phyloP scores from a whole-genome alignment of 2,329 filamentous ascomycete genomes.

The Fusarium austroafricanum region DNA sequence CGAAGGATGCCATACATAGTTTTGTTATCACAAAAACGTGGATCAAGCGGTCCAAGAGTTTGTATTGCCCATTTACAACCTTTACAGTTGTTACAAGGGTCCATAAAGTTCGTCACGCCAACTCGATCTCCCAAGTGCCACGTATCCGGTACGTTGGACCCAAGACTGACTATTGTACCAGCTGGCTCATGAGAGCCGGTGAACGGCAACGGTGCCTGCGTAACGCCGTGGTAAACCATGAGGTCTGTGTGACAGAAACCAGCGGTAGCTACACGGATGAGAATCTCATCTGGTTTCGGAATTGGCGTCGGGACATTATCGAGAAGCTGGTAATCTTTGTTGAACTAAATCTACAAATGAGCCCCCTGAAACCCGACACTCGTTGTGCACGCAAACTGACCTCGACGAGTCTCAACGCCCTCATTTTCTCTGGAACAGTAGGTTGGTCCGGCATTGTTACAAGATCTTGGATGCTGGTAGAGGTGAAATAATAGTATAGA shows the following conservation, averaged over 20 bases:
- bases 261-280: conserved; percentile 19
- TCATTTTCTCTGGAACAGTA: conserved; percentile 28
- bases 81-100: conserved; percentile 30
- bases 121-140: conserved; percentile 34
- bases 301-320: conserved; percentile 20
- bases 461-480: not conserved
- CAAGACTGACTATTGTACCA: conserved; percentile 33
- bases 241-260: conserved; percentile 40
- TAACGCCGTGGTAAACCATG: conserved; percentile 36
- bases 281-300: conserved; percentile 19
- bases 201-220: conserved; percentile 28
- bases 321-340: conserved; percentile 19
- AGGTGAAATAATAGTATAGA: not conserved
- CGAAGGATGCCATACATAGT: conserved; percentile 30
- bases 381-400: conserved; percentile 1
- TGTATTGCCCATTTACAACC: conserved; percentile 31
- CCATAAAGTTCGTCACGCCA: conserved; percentile 34
- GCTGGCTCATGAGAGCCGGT: conserved; percentile 42
- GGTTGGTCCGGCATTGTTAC: not conserved
- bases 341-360: conserved; percentile 16
- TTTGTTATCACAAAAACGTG: conserved; percentile 35
- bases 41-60: conserved; percentile 19
- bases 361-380: no score
- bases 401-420: conserved; percentile 32
- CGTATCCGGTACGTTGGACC: conserved; percentile 13